Percentiles rank a stretch among this genome's conserved stretches.
Conservation (phyloP, 1,284 basidiomycete genomes). For the Termitomyces sp. region DNA sequence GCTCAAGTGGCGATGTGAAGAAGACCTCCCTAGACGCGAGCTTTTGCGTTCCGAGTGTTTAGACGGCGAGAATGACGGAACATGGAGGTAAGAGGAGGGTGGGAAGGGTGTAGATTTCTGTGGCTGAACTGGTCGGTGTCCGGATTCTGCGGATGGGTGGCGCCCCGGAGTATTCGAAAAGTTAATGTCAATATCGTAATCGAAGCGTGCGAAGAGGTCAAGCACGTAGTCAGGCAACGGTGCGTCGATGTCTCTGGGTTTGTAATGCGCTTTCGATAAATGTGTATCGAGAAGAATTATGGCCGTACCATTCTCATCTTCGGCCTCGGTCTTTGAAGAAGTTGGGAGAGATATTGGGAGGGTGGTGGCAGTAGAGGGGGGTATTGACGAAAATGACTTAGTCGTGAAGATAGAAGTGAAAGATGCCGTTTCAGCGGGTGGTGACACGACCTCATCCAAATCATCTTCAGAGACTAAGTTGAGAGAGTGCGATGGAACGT, state of each 20-base stretch:
- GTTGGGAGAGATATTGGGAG: background rate
- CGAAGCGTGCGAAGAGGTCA: slow-evolving; percentile 25
- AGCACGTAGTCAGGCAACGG: slow-evolving; percentile 29
- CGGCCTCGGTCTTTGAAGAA: background rate
- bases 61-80: slow-evolving; percentile 2
- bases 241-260: slow-evolving; percentile 19
- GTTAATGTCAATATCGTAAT: slow-evolving; percentile 11
- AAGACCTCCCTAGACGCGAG: slow-evolving; percentile 2
- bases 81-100: slow-evolving; percentile 14
- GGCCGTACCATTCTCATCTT: slow-evolving; percentile 21
- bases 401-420: slow-evolving; percentile 6
- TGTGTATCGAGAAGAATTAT: slow-evolving; percentile 22
- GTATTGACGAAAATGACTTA: slow-evolving; percentile 6
- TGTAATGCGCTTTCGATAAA: slow-evolving; percentile 9
- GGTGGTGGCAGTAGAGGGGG: slow-evolving; percentile 9
- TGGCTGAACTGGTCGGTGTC: background rate
- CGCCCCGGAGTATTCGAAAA: slow-evolving; percentile 35
- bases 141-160: slow-evolving; percentile 16
- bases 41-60: background rate
- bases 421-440: slow-evolving; percentile 1
- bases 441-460: slow-evolving; percentile 2
- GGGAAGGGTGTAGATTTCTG: background rate
- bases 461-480: slow-evolving; percentile 8
- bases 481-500: background rate
- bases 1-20: slow-evolving; percentile 10